Evolutionary conservation across 2,329 filamentous ascomycete genomes (phyloP), one percentile per base, ranked within the genome.

Genomic region (Colletotrichum spaethianum): DNA sequence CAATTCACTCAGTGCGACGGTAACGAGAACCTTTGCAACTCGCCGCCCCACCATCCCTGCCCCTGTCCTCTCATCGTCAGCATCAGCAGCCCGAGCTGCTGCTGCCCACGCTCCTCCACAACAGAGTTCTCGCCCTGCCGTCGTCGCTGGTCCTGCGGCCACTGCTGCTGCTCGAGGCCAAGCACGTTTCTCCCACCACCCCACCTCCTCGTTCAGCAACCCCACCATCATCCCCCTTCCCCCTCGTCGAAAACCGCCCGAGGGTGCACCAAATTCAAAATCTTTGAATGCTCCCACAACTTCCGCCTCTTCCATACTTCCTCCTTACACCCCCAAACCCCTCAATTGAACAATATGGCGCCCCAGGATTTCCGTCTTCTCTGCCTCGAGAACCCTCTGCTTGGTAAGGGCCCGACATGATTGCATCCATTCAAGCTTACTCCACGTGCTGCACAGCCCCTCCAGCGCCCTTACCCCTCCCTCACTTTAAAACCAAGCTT

Each of bases 321-420:
- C 11, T 69, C 61, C 56, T 36, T 63, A 46, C 73, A 75, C 67
- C 68, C 74, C 46, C 70, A 28, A 74, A 72, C 55, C 67, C 56
- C 33, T 33, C 76, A 72, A 75, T 74, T 74, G 48, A 79, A 75
- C 79, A 86, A 80, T 75, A 97, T 97, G 94, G 88, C 93, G 81
- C 83, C 92, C 78, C 93, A 95, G 86, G 92, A 95, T 84, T 98
- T 93, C 87, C 89, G 94, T 84, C 93, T 99, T 79, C 89, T 98
- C 80, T 96, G 93, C 85, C 86, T 99, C 79, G 96, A 98, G 92
- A 99, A 99, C 86, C 96, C 96, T 83, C 92, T 99, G 79, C 93
- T 99, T 79, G 96, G 93, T 95, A 86, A 77, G 89, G 84, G 23
- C 7, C 56, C 26, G 20, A 23, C 33, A 36, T 62, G 66, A 16